These are phyloP conservation scores for Penicillium taxi DNA, from an alignment of 495 filamentous ascomycete genomes.

Conservation along the genomic window DNA sequence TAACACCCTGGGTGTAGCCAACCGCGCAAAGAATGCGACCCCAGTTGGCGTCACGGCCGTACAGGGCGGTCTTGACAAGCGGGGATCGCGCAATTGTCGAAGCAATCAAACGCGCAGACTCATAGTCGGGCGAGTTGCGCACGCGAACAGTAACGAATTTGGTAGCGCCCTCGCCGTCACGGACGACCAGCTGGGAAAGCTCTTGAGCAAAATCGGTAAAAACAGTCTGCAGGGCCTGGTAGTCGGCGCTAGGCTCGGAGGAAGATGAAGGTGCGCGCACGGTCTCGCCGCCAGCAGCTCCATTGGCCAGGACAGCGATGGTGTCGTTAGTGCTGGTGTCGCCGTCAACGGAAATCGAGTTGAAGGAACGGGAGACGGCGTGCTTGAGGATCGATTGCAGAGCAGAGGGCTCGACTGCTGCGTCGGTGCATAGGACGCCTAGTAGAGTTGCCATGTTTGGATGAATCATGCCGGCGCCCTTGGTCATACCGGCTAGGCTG, in stretches of 20 bases:
- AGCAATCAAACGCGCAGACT: constrained; percentile 62
- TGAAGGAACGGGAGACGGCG: constrained; percentile 82
- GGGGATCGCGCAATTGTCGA: constrained; percentile 87
- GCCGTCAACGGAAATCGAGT: constrained; percentile 93
- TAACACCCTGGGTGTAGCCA: constrained; percentile 71
- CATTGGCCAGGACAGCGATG: constrained; percentile 87
- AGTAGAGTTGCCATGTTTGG: constrained; percentile 98
- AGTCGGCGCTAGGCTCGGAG: constrained; percentile 51
- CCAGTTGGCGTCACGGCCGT: constrained; percentile 98
- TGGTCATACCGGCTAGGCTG: constrained; percentile 88
- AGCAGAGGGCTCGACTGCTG: constrained; percentile 60
- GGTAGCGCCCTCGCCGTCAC: constrained; percentile 94
- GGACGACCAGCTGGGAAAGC: constrained; percentile 85
- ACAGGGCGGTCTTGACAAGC: constrained; percentile 93
- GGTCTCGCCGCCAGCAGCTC: constrained; percentile 66
- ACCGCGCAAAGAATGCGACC: constrained; percentile 93
- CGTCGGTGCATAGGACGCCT: constrained; percentile 90
- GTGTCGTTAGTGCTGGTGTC: constrained; percentile 98
- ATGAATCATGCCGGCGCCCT: constrained; percentile 99
- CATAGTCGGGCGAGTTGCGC: constrained; percentile 57
- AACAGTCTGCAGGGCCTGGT: constrained; percentile 54
- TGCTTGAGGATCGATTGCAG: constrained; percentile 63
- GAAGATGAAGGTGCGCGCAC: constrained; percentile 38
- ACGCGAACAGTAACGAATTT: constrained; percentile 97
- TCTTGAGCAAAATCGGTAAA: constrained; percentile 72